Conservation (phyloP, 106 monocot genomes). For the Alisma plantagoaquatica region DNA sequence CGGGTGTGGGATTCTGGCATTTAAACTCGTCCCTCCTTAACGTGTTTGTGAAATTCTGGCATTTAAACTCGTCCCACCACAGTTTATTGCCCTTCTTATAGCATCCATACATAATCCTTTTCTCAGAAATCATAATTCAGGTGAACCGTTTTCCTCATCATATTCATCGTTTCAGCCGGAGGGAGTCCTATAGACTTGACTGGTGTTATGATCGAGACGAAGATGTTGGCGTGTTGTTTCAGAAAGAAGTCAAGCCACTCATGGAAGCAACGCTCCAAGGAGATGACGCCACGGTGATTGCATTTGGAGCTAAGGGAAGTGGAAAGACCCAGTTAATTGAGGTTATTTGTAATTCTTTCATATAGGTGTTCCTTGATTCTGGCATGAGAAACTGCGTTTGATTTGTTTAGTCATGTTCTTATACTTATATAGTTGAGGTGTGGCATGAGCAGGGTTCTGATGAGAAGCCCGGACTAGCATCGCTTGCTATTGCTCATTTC, state of each 20-base stretch:
- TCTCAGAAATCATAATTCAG: too few relatives aligned
- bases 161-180: not conserved
- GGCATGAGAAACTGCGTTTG: too few relatives aligned
- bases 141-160: not conserved
- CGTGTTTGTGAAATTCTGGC: not conserved
- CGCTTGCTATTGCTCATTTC: slow-evolving; percentile 28
- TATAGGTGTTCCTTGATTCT: too few relatives aligned
- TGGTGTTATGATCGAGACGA: slow-evolving; percentile 55
- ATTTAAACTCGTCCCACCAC: too few relatives aligned
- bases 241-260: slow-evolving; percentile 44
- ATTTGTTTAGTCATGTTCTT: too few relatives aligned
- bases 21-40: not conserved
- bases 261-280: slow-evolving; percentile 29
- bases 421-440: too few relatives aligned
- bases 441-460: slow-evolving; percentile 46
- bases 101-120: too few relatives aligned
- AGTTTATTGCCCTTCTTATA: too few relatives aligned
- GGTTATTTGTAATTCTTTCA: slow-evolving; percentile 20
- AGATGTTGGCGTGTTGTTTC: slow-evolving; percentile 15
- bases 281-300: slow-evolving; percentile 37
- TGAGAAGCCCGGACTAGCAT: slow-evolving; percentile 39
- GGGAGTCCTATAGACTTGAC: slow-evolving; percentile 32
- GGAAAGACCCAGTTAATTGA: slow-evolving; percentile 55
- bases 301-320: slow-evolving; percentile 53
- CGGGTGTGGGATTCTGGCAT: not conserved